Evolutionary conservation across 768 basidiomycete genomes (phyloP).

Genomic region (Punctularia strigosozonata): DNA sequence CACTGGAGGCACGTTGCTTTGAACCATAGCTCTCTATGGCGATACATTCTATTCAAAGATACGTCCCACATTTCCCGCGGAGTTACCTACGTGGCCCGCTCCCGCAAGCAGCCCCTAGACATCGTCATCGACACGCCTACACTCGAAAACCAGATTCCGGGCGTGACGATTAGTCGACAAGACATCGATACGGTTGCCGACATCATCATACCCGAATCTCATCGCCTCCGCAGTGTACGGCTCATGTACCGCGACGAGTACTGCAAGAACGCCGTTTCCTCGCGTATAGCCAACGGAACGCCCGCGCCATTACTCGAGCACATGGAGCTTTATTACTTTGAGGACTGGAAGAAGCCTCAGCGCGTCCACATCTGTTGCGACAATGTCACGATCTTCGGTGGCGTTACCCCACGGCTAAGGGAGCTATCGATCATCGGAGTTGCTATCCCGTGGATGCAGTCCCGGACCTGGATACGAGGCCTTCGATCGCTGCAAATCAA

Average conservation of each 20-base stretch:
- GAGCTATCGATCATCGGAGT: constrained; percentile 56
- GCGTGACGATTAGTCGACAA: constrained; percentile 40
- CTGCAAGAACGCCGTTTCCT: constrained; percentile 45
- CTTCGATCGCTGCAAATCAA: constrained; percentile 45
- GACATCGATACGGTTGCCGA: constrained; percentile 32
- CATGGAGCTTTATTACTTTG: constrained; percentile 54
- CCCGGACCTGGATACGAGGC: constrained; percentile 35
- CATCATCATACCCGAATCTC: constrained; percentile 26
- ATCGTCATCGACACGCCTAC: constrained; percentile 49
- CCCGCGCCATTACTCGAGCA: constrained; percentile 44
- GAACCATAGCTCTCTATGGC: constrained; percentile 40
- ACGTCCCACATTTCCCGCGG: constrained; percentile 38
- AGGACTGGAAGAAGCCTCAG: constrained; percentile 38
- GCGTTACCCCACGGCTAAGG: constrained; percentile 35
- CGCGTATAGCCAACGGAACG: constrained; percentile 36
- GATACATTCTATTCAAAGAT: constrained; percentile 40
- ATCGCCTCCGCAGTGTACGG: constrained; percentile 43
- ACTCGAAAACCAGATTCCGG: constrained; percentile 32
- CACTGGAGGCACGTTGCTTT: constrained; percentile 47
- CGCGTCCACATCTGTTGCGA: constrained; percentile 21
- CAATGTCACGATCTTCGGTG: constrained; percentile 45
- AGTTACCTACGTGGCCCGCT: constrained; percentile 29
- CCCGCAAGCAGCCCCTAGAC: constrained; percentile 23
- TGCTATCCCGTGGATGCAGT: constrained; percentile 46
- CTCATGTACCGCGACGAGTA: constrained; percentile 47